Percentiles rank a stretch among this genome's conserved stretches.
phyloP scores from a whole-genome alignment of 1,284 basidiomycete genomes.

The Puccinia hordei region DNA sequence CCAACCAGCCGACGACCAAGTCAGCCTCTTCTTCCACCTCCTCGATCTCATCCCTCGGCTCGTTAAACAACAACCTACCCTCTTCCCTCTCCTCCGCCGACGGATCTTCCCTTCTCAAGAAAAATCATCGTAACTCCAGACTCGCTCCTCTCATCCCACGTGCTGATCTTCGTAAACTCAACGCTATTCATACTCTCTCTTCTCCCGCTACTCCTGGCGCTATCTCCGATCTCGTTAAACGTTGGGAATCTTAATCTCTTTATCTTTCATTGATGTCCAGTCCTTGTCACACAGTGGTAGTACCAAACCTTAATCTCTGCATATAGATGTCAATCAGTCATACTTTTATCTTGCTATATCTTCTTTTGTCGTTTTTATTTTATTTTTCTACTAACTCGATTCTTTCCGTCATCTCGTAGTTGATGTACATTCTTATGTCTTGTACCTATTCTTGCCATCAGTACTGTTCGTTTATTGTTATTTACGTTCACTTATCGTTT shows the following conservation, averaged over 20 bases:
- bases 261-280: background rate
- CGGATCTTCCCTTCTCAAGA: background rate
- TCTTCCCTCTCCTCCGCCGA: background rate
- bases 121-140: background rate
- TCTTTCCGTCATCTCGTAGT: too few relatives aligned
- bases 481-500: too few relatives aligned
- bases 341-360: too few relatives aligned
- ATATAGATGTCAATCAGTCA: too few relatives aligned
- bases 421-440: too few relatives aligned
- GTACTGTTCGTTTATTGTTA: too few relatives aligned
- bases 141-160: background rate
- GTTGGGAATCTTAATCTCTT: slow-evolving; percentile 1
- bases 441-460: too few relatives aligned
- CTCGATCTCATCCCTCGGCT: background rate
- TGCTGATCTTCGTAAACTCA: background rate
- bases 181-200: background rate
- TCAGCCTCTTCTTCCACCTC: background rate
- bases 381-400: too few relatives aligned
- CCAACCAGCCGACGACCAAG: background rate
- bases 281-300: too few relatives aligned
- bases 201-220: background rate
- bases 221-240: background rate
- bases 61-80: background rate
- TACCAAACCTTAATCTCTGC: too few relatives aligned
- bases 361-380: too few relatives aligned